Evolutionary conservation across 208 protist species (phyloP), one percentile per base, ranked within the genome.

Genomic region (Acanthamoeba polyphaga): DNA sequence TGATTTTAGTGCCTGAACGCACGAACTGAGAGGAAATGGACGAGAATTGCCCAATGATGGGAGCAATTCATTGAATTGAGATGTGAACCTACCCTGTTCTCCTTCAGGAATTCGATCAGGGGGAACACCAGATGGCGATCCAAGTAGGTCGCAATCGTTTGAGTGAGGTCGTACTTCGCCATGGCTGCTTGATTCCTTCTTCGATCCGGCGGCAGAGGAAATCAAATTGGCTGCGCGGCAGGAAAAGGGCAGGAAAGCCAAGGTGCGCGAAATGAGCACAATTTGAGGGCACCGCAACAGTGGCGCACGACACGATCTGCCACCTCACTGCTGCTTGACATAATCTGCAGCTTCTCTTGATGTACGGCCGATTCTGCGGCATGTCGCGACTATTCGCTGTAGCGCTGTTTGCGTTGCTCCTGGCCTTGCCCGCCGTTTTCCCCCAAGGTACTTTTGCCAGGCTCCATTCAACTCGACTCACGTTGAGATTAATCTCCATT

Each of bases 61-160:
- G 76, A 93, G 51, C 22, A 60, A 88, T 68, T 24, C 1, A 95
- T 51, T 85, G 22, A 46, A 51, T 94, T 55, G 19, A 49, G 66
- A 85, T 90, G 70, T 80, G 49, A 29, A 5, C 60, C 85, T 43
- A 96, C 84, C 55, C 85, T 13, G 15, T 94, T 95, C 49, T 72
- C n/a, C 32, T 95, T 82, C 13, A 97, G 72, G 91, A 97, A 97
- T 22, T 97, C 88, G 10, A 98, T 66, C 22, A 98, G 76, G 22
- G 97, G 97, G 58, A 98, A 85, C 46, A 97, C 82, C 94, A 98
- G 64, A 85, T 98, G 97, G 55, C 96, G 72, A 93, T 98, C 97
- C 43, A 98, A 84, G 68, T 95, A 96, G 60, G 85, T 72, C 29
- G 34, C 85, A 46, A 91, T 91, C 58, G 85, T 91, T 32, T 91